Evolutionary conservation across 2,329 filamentous ascomycete species (phyloP).

Genomic region (Neofusicoccum sp.): DNA sequence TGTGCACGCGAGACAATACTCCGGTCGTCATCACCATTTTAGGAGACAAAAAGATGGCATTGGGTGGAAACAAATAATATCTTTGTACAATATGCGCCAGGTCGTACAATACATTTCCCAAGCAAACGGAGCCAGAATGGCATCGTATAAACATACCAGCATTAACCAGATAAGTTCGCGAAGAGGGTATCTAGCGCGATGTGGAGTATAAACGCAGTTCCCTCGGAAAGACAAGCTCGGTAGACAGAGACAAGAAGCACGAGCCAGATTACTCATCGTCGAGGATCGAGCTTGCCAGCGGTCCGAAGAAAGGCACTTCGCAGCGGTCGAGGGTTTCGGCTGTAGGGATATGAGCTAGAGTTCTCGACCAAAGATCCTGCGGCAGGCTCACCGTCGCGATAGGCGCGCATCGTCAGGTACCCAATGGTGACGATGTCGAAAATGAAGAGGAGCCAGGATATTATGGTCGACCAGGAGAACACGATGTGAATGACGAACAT

Average conservation of each 20-base stretch:
- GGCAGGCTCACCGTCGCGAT: conserved; percentile 78
- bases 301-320: conserved; percentile 85
- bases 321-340: conserved; percentile 68
- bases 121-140: not conserved
- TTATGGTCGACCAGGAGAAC: conserved; percentile 79
- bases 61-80: not conserved
- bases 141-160: not conserved
- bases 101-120: not conserved
- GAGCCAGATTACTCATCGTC: conserved; percentile 69
- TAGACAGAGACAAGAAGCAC: not conserved
- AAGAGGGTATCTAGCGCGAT: conserved; percentile 6
- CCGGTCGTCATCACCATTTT: too few species aligned
- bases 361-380: not conserved
- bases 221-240: not conserved
- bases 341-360: conserved; percentile 31
- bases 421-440: conserved; percentile 75
- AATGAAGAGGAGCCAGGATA: conserved; percentile 82
- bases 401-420: conserved; percentile 77
- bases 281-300: conserved; percentile 82
- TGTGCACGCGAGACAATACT: too few species aligned
- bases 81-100: not conserved
- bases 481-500: conserved; percentile 77
- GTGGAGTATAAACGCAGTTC: not conserved
- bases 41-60: not conserved
- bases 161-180: conserved; percentile 1